A percentile compares a stretch with the other conserved stretches of the same genome.
Conservation (phyloP, 495 filamentous ascomycete genomes). For the Neurospora sp. region DNA sequence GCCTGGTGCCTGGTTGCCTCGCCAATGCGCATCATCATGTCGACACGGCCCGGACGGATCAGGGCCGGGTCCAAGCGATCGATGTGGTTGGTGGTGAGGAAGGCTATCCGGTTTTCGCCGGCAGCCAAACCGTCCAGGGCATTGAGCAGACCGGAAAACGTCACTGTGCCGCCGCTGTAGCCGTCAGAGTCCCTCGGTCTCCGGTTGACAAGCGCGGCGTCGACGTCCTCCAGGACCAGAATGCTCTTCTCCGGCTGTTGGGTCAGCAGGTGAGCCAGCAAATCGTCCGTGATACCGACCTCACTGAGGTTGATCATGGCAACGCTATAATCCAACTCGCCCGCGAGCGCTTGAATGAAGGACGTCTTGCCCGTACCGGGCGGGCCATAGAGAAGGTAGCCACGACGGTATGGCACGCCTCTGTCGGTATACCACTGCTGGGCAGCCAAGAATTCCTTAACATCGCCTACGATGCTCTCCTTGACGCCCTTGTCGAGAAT, state of each 20-base stretch:
- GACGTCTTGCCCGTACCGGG: conserved; percentile 93
- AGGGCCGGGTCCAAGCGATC: conserved; percentile 82
- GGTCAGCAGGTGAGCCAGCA: conserved; percentile 76
- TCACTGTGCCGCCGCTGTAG: conserved; percentile 83
- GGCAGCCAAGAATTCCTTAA: conserved; percentile 69
- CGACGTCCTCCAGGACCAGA: conserved; percentile 85
- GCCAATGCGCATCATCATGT: conserved; percentile 85
- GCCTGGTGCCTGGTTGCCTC: conserved; percentile 82
- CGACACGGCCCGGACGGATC: conserved; percentile 82
- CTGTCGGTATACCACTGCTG: conserved; percentile 87
- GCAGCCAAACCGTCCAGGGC: conserved; percentile 92
- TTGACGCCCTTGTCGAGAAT: conserved; percentile 79
- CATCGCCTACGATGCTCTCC: conserved; percentile 73
- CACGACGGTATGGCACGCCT: conserved; percentile 88
- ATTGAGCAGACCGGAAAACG: conserved; percentile 89
- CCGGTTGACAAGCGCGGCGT: conserved; percentile 81
- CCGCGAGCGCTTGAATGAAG: conserved; percentile 91
- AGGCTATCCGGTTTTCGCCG: conserved; percentile 84
- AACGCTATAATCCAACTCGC: conserved; percentile 86
- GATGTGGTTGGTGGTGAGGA: conserved; percentile 92
- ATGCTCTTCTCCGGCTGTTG: conserved; percentile 81
- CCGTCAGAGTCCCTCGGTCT: conserved; percentile 72
- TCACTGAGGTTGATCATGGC: conserved; percentile 91
- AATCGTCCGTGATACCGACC: conserved; percentile 85
- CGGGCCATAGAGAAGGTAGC: conserved; percentile 88